Conservation (phyloP, 1,284 basidiomycete species). For the Lentinula novae-zelandiae region DNA sequence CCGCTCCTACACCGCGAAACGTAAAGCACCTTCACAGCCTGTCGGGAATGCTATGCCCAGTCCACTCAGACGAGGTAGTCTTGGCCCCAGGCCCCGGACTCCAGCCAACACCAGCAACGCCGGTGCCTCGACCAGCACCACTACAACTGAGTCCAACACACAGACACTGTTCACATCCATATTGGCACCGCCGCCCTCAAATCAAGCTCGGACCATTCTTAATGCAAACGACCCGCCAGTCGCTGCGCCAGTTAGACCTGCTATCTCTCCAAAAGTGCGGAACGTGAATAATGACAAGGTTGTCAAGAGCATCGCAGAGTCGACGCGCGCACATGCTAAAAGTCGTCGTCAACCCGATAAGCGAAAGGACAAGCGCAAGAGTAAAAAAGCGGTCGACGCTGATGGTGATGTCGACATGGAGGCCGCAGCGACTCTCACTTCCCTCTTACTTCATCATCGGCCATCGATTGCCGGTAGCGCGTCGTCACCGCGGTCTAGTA, state of each 20-base stretch:
- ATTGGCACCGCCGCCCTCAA: constrained; percentile 66
- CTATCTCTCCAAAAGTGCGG: constrained; percentile 37
- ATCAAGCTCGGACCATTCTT: constrained; percentile 70
- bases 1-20: constrained; percentile 55
- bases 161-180: constrained; percentile 71
- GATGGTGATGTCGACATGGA: constrained; percentile 71
- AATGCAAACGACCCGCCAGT: constrained; percentile 69
- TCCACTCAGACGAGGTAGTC: constrained; percentile 25
- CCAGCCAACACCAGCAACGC: constrained; percentile 29
- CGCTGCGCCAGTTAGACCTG: constrained; percentile 44
- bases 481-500: constrained; percentile 64
- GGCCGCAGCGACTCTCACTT: constrained; percentile 74
- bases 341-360: constrained; percentile 24
- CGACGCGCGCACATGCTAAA: constrained; percentile 36
- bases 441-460: constrained; percentile 60
- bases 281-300: constrained; percentile 22
- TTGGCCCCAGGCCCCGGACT: constrained; percentile 46
- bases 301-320: constrained; percentile 41
- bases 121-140: constrained; percentile 7
- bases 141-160: constrained; percentile 22
- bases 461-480: constrained; percentile 52
- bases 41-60: constrained; percentile 20
- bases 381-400: constrained; percentile 30
- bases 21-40: constrained; percentile 47
- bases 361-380: constrained; percentile 20